phyloP scores from a whole-genome alignment of 345 rosid species.

The Camelina laxa region DNA sequence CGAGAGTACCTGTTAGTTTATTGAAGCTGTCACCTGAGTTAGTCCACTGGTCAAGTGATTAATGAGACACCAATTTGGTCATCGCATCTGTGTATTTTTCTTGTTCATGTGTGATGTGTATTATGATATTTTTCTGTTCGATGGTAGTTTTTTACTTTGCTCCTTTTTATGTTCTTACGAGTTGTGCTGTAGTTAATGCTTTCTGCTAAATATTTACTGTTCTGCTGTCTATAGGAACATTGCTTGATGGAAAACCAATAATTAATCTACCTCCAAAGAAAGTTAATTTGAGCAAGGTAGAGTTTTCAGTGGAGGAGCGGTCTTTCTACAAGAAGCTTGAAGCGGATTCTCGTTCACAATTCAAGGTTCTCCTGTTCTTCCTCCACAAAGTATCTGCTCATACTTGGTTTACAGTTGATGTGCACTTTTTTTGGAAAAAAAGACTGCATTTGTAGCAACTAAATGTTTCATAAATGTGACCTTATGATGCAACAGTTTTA shows the following conservation, averaged over 20 bases:
- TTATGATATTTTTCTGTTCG: background rate
- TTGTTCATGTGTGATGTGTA: constrained; percentile 9
- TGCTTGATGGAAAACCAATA: constrained; percentile 87
- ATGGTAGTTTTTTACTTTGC: constrained; percentile 2
- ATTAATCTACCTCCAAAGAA: constrained; percentile 81
- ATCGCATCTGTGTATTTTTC: constrained; percentile 12
- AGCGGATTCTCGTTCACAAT: constrained; percentile 76
- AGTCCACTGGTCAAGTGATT: background rate
- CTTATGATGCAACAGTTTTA: constrained; percentile 21
- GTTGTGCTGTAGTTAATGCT: constrained; percentile 22
- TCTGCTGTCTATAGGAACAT: constrained; percentile 68
- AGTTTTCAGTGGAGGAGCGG: constrained; percentile 83
- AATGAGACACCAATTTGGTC: constrained; percentile 1
- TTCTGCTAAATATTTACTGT: constrained; percentile 34
- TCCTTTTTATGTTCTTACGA: background rate
- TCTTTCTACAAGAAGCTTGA: constrained; percentile 84
- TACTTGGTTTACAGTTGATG: constrained; percentile 19
- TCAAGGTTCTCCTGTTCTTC: constrained; percentile 61
- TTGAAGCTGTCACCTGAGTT: constrained; percentile 6
- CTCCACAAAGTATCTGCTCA: constrained; percentile 7
- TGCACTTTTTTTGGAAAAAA: constrained; percentile 17
- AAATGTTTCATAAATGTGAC: constrained; percentile 12
- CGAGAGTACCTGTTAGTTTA: background rate
- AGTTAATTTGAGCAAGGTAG: constrained; percentile 64
- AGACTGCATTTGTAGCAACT: constrained; percentile 18